Evolutionary conservation across 306 rosid species (phyloP).

Genomic region (Dryas alaskensis): DNA sequence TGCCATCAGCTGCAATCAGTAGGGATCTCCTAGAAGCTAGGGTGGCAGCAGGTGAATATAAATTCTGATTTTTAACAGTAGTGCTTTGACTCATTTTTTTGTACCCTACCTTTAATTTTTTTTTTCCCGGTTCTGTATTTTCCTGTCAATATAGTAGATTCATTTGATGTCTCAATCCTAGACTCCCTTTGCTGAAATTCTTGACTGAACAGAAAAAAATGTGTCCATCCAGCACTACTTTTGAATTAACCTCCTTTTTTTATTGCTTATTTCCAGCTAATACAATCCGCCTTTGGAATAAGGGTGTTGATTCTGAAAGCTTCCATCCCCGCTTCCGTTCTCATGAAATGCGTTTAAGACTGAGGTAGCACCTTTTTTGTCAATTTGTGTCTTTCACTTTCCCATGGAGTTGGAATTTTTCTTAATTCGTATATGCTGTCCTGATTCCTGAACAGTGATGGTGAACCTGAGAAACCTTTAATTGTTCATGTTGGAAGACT

Average conservation of each 20-base stretch:
- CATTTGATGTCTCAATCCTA: not conserved
- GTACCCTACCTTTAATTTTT: not conserved
- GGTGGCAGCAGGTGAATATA: slow-evolving; percentile 77
- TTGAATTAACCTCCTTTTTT: slow-evolving; percentile 17
- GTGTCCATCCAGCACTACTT: slow-evolving; percentile 5
- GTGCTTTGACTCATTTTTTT: not conserved
- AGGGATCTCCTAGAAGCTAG: slow-evolving; percentile 72
- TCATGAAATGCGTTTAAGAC: slow-evolving; percentile 77
- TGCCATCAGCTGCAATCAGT: slow-evolving; percentile 90
- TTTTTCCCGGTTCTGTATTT: too few species aligned
- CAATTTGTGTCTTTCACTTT: slow-evolving; percentile 10
- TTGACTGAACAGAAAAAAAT: not conserved
- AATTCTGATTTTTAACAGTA: slow-evolving; percentile 9
- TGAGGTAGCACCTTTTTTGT: slow-evolving; percentile 48
- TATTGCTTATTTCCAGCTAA: slow-evolving; percentile 56
- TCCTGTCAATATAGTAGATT: not conserved
- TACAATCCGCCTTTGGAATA: slow-evolving; percentile 94
- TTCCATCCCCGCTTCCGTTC: slow-evolving; percentile 78
- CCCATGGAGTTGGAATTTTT: slow-evolving; percentile 18
- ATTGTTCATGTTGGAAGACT: slow-evolving; percentile 93
- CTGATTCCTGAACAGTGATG: slow-evolving; percentile 47
- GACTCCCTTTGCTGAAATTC: not conserved
- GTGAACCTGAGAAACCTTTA: slow-evolving; percentile 89
- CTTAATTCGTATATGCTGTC: slow-evolving; percentile 22
- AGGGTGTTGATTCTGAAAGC: slow-evolving; percentile 94